Percentiles rank a stretch among this genome's conserved stretches.
phyloP scores from a whole-genome alignment of 345 rosid species.

The Excoecaria cochinchinensis region DNA sequence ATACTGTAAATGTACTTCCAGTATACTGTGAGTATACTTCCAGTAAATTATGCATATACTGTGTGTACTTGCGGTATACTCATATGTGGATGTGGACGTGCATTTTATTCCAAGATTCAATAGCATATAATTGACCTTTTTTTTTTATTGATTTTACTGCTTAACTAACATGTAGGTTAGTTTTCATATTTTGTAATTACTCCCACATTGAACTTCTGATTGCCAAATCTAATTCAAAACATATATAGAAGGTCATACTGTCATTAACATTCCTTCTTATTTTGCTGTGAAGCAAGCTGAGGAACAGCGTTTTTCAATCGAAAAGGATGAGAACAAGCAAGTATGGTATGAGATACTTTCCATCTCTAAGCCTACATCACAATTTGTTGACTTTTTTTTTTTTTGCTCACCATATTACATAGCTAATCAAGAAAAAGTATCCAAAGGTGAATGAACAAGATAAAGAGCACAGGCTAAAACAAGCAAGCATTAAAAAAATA shows the following conservation, averaged over 20 bases:
- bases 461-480: slow-evolving; percentile 23
- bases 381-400: neutral
- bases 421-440: slow-evolving; percentile 40
- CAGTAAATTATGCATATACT: no score
- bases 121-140: no score
- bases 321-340: slow-evolving; percentile 69
- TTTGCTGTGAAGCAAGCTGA: slow-evolving; percentile 54
- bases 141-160: neutral
- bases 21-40: no score
- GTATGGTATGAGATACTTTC: slow-evolving; percentile 90
- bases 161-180: neutral
- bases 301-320: slow-evolving; percentile 79
- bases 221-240: neutral
- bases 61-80: no score
- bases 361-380: slow-evolving; percentile 72
- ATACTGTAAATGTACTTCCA: no score
- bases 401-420: slow-evolving; percentile 14
- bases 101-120: no score
- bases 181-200: neutral
- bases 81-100: no score
- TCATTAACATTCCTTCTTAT: slow-evolving; percentile 7
- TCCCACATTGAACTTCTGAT: neutral
- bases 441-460: slow-evolving; percentile 33
- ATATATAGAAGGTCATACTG: neutral
- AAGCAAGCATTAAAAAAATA: slow-evolving; percentile 32